Base-by-base conservation (phyloP, 306 rosid species). In the Pueraria montana region DNA sequence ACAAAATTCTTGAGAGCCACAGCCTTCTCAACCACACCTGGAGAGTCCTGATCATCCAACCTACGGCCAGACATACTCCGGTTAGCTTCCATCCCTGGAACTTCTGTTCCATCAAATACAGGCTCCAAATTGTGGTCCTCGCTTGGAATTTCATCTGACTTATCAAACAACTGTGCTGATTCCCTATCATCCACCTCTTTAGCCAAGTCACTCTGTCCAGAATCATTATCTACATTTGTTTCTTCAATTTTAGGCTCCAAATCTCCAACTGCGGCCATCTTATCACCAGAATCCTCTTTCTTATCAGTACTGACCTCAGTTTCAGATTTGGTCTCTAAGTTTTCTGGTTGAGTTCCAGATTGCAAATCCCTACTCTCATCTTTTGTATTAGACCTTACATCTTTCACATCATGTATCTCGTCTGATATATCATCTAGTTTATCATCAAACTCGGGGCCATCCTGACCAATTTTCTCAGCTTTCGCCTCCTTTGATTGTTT, bases 81-180 rank as follows among this genome's bases (percentile, higher is more conserved):
- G 83, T 75, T 75, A 85, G 79, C 92, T 88, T 87, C 95, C 88
- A 91, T 83, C 85, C 86, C 97, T 53, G 93, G 88, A 81, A 88
- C 75, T 89, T 92, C 97, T 0, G 91, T 91, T 77, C 98, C 94
- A 92, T 91, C 94, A 82, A 89, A 95, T 38, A 92, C 93, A 14
- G 94, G 96, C 79, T 96, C 98, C 79, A 77, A 85, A 68, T 85
- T 87, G 13, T 80, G 84, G 80, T 87, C 94, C 91, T 90, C 88
- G 3, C 34, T 82, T 59, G 87, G 85, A 87, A 86, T 74, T 70
- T 88, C 94, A 56, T 86, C 90, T 0, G 21, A 43, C 66, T 83
- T 77, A 79, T 88, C 84, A 65, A 78, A 74, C 64, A 24, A 21
- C 64, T 65, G 86, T 18, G 23, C 62, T 46, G 83, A 85, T 56